Evolutionary conservation across 768 basidiomycete species (phyloP).

Genomic region (Russula olivacea): DNA sequence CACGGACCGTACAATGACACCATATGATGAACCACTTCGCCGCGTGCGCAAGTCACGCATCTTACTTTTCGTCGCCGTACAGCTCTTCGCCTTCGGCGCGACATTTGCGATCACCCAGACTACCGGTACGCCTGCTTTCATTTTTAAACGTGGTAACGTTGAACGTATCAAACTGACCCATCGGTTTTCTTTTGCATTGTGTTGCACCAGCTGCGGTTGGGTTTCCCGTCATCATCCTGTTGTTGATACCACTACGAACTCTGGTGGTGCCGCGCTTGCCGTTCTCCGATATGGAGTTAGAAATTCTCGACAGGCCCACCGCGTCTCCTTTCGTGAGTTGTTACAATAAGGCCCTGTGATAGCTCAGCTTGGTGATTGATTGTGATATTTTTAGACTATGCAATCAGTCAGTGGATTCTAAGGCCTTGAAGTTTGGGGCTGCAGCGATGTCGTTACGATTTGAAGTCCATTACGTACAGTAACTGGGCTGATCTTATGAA

Average conservation of each 20-base stretch:
- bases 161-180: background rate
- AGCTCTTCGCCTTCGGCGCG: conserved; percentile 78
- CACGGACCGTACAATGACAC: conserved; percentile 59
- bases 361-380: background rate
- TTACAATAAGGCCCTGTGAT: background rate
- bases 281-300: conserved; percentile 73
- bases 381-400: conserved; percentile 16
- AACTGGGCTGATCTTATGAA: background rate
- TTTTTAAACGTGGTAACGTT: background rate
- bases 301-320: conserved; percentile 82
- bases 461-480: background rate
- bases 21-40: conserved; percentile 61
- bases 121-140: conserved; percentile 46
- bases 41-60: conserved; percentile 71
- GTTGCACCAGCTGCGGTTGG: conserved; percentile 66
- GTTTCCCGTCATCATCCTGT: conserved; percentile 83
- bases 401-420: conserved; percentile 23
- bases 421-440: background rate
- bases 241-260: conserved; percentile 72
- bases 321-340: conserved; percentile 78
- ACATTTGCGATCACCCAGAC: conserved; percentile 92
- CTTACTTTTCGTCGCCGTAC: conserved; percentile 62
- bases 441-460: background rate
- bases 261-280: conserved; percentile 66
- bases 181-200: background rate